These are phyloP conservation scores for Purshia tridentata DNA, from an alignment of 306 rosid species.

Conservation along the genomic window DNA sequence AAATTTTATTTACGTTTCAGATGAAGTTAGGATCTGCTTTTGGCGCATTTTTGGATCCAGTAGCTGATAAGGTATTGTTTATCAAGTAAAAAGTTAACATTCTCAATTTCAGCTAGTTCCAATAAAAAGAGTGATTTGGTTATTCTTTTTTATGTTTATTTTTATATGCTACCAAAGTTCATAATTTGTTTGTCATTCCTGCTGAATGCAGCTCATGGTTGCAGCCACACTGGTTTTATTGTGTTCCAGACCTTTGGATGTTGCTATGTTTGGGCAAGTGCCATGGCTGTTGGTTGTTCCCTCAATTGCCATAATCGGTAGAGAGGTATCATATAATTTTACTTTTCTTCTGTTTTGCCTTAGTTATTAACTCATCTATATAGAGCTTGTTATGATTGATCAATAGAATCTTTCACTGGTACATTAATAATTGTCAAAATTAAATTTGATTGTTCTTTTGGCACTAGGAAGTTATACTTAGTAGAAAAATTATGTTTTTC, in stretches of 20 bases:
- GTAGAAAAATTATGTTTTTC: background rate
- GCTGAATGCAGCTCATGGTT: slow-evolving; percentile 86
- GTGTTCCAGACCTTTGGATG: slow-evolving; percentile 75
- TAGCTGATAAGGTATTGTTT: slow-evolving; percentile 92
- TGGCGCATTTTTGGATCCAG: slow-evolving; percentile 98
- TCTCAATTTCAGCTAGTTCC: slow-evolving; percentile 16
- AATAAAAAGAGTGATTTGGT: background rate
- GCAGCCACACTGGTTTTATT: slow-evolving; percentile 87
- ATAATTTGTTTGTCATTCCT: slow-evolving; percentile 25
- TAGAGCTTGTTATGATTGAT: background rate
- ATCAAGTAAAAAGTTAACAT: background rate
- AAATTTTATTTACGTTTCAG: slow-evolving; percentile 38
- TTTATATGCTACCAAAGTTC: background rate
- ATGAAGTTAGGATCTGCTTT: slow-evolving; percentile 87
- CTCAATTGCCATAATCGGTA: slow-evolving; percentile 80
- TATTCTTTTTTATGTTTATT: background rate
- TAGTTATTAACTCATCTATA: background rate
- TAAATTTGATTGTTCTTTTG: background rate
- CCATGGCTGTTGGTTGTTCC: slow-evolving; percentile 89
- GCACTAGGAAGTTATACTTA: background rate
- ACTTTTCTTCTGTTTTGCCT: background rate
- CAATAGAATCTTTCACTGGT: background rate
- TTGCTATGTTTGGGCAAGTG: slow-evolving; percentile 49
- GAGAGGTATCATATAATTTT: slow-evolving; percentile 66
- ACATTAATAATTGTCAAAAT: background rate